A percentile compares a stretch with the other conserved stretches of the same genome.
Conservation (phyloP, 2,329 filamentous ascomycete genomes). For the Aspergillus sp. region DNA sequence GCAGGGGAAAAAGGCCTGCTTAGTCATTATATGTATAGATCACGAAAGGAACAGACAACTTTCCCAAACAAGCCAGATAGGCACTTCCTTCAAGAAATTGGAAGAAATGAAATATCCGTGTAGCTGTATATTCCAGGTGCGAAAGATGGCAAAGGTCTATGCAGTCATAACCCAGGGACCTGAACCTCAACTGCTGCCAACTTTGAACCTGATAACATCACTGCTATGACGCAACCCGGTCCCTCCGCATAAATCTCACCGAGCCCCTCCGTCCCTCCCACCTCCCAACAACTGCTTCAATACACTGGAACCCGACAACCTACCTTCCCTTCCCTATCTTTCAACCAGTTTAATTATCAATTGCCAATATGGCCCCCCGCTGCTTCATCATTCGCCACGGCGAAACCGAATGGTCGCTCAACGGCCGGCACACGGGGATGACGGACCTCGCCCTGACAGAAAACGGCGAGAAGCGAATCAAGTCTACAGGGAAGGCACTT, state of each 20-base stretch:
- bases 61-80: too few species aligned
- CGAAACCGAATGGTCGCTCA: slow-evolving; percentile 93
- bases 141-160: neutral
- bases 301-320: neutral
- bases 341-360: neutral
- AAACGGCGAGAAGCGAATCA: slow-evolving; percentile 75
- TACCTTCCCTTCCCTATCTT: neutral
- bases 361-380: slow-evolving; percentile 57
- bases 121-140: neutral
- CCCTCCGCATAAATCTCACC: neutral
- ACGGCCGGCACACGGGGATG: slow-evolving; percentile 77
- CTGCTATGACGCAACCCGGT: slow-evolving; percentile 9
- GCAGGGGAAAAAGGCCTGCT: neutral
- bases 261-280: neutral
- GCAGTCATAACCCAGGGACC: neutral
- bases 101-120: neutral
- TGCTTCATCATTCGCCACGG: slow-evolving; percentile 86
- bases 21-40: neutral
- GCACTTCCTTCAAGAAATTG: too few species aligned
- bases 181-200: neutral
- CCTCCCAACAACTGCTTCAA: neutral
- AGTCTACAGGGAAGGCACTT: slow-evolving; percentile 76
- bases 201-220: neutral
- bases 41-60: neutral
- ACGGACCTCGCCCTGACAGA: slow-evolving; percentile 84